Conservation (phyloP, 163 green algal species). For the Chlorella variabilis region DNA sequence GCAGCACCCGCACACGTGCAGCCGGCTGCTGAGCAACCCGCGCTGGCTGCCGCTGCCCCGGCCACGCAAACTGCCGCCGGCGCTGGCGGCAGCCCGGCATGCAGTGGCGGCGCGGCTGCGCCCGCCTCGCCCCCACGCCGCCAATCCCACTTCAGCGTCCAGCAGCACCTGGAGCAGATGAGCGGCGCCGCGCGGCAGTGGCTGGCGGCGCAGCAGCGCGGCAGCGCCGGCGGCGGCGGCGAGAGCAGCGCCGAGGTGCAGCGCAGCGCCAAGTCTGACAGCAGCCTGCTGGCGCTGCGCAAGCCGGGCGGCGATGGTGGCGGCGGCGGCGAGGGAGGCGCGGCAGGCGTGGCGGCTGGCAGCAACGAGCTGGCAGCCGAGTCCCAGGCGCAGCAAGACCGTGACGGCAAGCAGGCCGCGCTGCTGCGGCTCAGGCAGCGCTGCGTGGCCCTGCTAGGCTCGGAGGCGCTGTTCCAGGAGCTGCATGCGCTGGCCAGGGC, state of each 20-base stretch:
- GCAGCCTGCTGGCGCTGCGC: not conserved
- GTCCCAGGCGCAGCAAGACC: too few species aligned
- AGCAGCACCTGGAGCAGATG: not conserved
- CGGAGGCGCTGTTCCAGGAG: not conserved
- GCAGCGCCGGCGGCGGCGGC: not conserved
- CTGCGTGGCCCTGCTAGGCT: conserved; percentile 24
- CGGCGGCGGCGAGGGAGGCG: too few species aligned
- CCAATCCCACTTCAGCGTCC: conserved; percentile 2
- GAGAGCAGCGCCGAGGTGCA: not conserved
- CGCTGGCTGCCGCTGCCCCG: too few species aligned
- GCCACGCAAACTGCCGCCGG: too few species aligned
- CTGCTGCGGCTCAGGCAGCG: not conserved
- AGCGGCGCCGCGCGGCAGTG: not conserved
- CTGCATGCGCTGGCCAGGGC: conserved; percentile 9
- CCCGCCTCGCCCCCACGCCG: too few species aligned
- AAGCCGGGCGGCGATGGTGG: too few species aligned
- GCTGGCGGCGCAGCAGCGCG: not conserved
- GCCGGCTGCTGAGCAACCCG: too few species aligned
- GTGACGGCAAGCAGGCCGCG: too few species aligned
- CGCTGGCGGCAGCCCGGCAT: not conserved
- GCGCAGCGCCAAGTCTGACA: conserved; percentile 22
- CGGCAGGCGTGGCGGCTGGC: not conserved
- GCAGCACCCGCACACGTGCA: not conserved
- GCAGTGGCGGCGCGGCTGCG: not conserved
- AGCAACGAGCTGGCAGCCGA: too few species aligned